Conservation (phyloP, 2,329 filamentous ascomycete genomes). For the Sclerotinia borealis region DNA sequence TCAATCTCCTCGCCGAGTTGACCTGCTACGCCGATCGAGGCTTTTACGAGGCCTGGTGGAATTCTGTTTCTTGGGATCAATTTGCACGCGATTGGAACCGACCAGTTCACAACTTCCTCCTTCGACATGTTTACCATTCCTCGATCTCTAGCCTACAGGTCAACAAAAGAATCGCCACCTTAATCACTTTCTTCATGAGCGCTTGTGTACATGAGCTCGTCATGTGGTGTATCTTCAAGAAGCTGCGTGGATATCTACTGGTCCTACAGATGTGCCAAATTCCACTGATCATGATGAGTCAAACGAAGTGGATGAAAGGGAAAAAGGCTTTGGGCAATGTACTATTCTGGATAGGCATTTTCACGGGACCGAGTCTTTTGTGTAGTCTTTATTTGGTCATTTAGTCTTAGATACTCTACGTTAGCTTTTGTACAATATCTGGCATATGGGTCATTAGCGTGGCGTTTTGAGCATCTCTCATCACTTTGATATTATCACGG, state of each 20-base stretch:
- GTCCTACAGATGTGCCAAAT: slow-evolving; percentile 69
- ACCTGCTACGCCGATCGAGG: slow-evolving; percentile 72
- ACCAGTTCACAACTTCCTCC: slow-evolving; percentile 70
- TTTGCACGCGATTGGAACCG: slow-evolving; percentile 77
- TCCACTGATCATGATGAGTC: slow-evolving; percentile 61
- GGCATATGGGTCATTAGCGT: neutral
- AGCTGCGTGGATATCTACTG: slow-evolving; percentile 67
- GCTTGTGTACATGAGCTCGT: slow-evolving; percentile 23
- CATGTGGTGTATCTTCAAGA: slow-evolving; percentile 70
- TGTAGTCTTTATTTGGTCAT: slow-evolving; percentile 56
- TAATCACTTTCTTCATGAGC: slow-evolving; percentile 33
- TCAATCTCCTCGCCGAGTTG: slow-evolving; percentile 72
- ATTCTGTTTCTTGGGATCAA: slow-evolving; percentile 63
- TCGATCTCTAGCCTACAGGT: slow-evolving; percentile 69
- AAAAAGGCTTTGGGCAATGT: slow-evolving; percentile 62
- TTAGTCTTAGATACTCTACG: slow-evolving; percentile 28
- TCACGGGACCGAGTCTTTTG: slow-evolving; percentile 64
- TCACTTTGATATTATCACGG: neutral
- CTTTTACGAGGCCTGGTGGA: slow-evolving; percentile 64
- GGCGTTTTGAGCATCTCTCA: neutral
- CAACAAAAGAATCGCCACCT: slow-evolving; percentile 63
- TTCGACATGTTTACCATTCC: slow-evolving; percentile 73
- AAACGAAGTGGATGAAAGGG: slow-evolving; percentile 59
- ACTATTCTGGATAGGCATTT: slow-evolving; percentile 74
- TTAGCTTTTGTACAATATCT: neutral